Evolutionary conservation across 331 rosid genomes (phyloP).

Genomic region (Acacia concinna): DNA sequence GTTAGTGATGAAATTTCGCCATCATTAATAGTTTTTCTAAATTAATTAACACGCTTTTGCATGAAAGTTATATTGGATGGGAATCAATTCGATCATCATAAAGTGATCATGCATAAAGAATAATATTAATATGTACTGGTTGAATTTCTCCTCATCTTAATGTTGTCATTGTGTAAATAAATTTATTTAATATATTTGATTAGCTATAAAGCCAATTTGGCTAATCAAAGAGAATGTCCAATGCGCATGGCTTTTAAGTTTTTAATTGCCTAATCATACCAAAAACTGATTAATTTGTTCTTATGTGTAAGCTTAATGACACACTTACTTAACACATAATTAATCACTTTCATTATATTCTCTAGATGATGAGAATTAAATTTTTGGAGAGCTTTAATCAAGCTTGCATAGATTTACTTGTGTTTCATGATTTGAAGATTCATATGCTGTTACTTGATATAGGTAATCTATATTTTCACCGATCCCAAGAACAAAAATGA

Average conservation of each 20-base stretch:
- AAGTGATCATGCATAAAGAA: neutral
- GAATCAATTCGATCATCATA: neutral
- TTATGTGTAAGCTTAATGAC: neutral
- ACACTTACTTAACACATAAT: neutral
- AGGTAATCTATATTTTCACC: neutral
- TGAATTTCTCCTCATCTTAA: neutral
- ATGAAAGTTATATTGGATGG: neutral
- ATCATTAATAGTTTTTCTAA: neutral
- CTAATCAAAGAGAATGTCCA: neutral
- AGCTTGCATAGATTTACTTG: neutral
- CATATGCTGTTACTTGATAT: neutral
- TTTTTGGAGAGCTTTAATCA: neutral
- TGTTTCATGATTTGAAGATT: neutral
- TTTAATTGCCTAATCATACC: neutral
- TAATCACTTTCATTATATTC: neutral
- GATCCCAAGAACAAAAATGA: neutral
- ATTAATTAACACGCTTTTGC: conserved; percentile 3
- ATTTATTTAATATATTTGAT: neutral
- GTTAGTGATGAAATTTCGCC: neutral
- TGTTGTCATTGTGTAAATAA: neutral
- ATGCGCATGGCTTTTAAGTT: neutral
- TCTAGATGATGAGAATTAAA: neutral
- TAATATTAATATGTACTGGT: neutral
- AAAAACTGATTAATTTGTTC: neutral
- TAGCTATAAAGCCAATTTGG: neutral